Evolutionary conservation across 768 basidiomycete genomes (phyloP), one percentile per base, ranked within the genome.

Genomic region (Russula vinacea): DNA sequence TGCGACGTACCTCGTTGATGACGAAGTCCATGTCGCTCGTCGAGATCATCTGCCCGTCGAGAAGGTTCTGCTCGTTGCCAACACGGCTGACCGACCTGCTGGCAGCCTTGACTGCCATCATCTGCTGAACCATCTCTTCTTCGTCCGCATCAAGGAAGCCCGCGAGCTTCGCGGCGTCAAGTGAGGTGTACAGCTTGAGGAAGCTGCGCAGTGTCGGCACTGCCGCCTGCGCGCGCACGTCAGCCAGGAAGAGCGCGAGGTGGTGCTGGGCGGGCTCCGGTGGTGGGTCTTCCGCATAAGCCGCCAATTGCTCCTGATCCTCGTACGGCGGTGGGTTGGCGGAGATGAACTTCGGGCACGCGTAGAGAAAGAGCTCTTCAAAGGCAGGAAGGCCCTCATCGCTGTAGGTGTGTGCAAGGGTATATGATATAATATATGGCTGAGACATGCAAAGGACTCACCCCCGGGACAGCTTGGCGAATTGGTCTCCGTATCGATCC

Each of bases 11-110:
- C 79, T 94, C 90, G 66, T 94, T 87, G 70, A 98, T 95, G 62
- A 90, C 89, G 72, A 98, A 99, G 76, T 96, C 95, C 71, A 98
- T 76, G 76, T 98, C 96, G 76, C 92, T 94, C 53, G 90, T 94
- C 26, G 88, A 86, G 72, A 92, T 89, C 71, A 84, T 87, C 72
- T 94, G 85, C 1, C 96, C 96, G 66, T 90, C 89, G 65, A 98
- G 78, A 42, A 97, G 74, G 59, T 80, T 79, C 47, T 77, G 73
- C 82, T 74, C 83, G 62, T 74, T 77, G 50, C 77, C 74, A 26
- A 74, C 71, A 60, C 89, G 81, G 73, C 84, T 87, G 60, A 88
- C 75, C 63, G 89, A 91, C 71, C 92, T 81, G 70, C 89, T 90
- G 0, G 87, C 86, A 67, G 90, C 87, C 79, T 99, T 98, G 77